Evolutionary conservation across 2,329 filamentous ascomycete species (phyloP), one percentile per base, ranked within the genome.

Genomic region (Fusarium sp.): DNA sequence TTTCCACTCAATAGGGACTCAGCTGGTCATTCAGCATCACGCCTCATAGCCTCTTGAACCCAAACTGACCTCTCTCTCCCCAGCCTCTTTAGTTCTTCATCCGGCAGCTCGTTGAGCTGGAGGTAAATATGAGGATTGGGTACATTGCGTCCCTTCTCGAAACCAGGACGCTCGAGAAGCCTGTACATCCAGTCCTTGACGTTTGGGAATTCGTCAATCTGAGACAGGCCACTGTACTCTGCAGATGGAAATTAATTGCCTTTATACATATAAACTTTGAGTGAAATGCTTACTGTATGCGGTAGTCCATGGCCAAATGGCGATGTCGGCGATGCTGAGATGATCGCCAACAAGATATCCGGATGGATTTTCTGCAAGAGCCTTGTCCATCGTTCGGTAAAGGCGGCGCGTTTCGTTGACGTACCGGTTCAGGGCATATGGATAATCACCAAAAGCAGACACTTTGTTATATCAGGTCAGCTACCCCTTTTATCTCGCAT

Each of bases 341-440:
- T 88, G 88, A 78, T 93, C 88, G 31, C 92, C 93, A 41, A 91
- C 89, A 15, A 92, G 81, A 77, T 85, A 92, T 10, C 87, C 88
- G 0, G 85, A 87, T 13, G 81, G 79, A 6, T 86, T 87, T 75
- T 86, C 85, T 68, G 83, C 80, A 45, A 97, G 88, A 63, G 94
- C 90, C 53, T 87, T 89, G 77, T 97, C 91, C 67, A 97, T 84
- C 25, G 94, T 91, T 54, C 89, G 86, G 83, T 96, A 97, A 7
- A 97, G 86, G 11, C 94, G 90, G n/a, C 91, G 87, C 1, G 92
- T 94, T 83, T 97, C 94, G 78, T 94, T 95, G 78, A 87, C 84
- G 83, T 97, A 97, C 45, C 94, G 89, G 77, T 93, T 90, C 62
- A 96, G 89, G 68, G 92, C 93, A 80, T 97, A 97, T 76, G 91